A percentile compares a stretch with the other conserved stretches of the same genome.
Evolutionary conservation across 352 stramenopile species (phyloP).

Genomic region (Thraustochytrium striatum): DNA sequence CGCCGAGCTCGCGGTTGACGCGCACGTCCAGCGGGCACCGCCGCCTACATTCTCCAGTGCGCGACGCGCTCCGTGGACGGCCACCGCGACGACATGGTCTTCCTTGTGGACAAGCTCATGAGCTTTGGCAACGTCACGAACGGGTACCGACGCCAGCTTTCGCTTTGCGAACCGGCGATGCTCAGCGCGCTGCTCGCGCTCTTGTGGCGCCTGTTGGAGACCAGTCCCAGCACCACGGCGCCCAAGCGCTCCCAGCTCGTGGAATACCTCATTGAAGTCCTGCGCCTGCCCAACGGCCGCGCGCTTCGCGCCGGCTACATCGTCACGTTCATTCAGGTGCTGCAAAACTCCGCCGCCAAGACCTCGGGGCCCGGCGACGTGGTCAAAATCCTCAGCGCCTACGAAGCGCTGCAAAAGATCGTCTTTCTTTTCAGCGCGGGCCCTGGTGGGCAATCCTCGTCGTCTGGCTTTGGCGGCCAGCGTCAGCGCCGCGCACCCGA

Average conservation of each 20-base stretch:
- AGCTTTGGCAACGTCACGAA: constrained; percentile 7
- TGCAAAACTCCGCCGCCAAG: background rate
- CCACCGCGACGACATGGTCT: constrained; percentile 35
- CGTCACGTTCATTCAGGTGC: constrained; percentile 26
- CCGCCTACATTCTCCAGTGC: constrained; percentile 30
- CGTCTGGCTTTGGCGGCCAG: background rate
- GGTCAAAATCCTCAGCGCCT: constrained; percentile 15
- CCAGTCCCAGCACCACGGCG: background rate
- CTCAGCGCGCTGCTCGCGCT: constrained; percentile 17
- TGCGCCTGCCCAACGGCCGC: constrained; percentile 10
- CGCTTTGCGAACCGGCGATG: background rate
- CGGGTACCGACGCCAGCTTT: background rate
- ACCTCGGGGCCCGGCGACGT: background rate
- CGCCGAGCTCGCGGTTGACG: constrained; percentile 34
- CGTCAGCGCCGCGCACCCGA: background rate
- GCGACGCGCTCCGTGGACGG: constrained; percentile 14
- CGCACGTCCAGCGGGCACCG: background rate
- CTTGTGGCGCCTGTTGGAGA: constrained; percentile 25
- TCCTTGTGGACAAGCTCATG: constrained; percentile 44
- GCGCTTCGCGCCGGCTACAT: constrained; percentile 18
- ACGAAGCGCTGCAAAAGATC: constrained; percentile 40
- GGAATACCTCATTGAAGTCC: constrained; percentile 32
- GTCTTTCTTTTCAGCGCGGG: constrained; percentile 3
- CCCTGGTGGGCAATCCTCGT: background rate
- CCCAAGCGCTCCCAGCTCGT: constrained; percentile 17